Evolutionary conservation across 768 basidiomycete genomes (phyloP).

Genomic region (Sporobolomyces roseus): DNA sequence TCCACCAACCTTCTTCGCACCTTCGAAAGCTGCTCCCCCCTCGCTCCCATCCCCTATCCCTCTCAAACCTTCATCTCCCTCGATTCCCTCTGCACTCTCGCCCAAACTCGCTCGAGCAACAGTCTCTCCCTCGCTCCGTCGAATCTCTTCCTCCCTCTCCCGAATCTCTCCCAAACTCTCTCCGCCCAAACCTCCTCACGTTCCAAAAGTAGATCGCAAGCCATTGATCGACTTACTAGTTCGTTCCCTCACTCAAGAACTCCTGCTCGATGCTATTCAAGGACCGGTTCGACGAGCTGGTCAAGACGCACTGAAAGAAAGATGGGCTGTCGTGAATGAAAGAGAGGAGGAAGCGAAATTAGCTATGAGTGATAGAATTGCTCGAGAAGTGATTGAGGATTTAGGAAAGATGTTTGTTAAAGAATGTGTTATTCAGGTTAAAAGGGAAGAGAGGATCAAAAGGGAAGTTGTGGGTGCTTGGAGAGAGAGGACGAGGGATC

Average conservation of each 20-base stretch:
- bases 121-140: no score
- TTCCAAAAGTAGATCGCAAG: not conserved
- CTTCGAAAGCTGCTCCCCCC: not conserved
- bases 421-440: not conserved
- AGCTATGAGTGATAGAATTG: not conserved
- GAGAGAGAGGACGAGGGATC: not conserved
- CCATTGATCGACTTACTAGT: not conserved
- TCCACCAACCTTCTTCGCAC: not conserved
- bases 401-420: not conserved
- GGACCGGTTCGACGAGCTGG: slow-evolving; percentile 8
- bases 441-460: not conserved
- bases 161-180: not conserved
- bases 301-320: not conserved
- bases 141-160: not conserved
- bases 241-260: not conserved
- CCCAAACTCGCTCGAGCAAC: not conserved
- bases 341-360: not conserved
- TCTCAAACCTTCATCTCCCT: not conserved
- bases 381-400: not conserved
- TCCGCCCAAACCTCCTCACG: no score
- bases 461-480: slow-evolving; percentile 5
- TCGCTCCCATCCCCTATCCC: no score
- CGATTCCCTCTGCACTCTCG: not conserved
- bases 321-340: slow-evolving; percentile 1
- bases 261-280: not conserved